Percentiles rank a stretch among this genome's conserved stretches.
Conservation (phyloP, 139 green algal genomes). For the Chlamydomonas eustigma region DNA sequence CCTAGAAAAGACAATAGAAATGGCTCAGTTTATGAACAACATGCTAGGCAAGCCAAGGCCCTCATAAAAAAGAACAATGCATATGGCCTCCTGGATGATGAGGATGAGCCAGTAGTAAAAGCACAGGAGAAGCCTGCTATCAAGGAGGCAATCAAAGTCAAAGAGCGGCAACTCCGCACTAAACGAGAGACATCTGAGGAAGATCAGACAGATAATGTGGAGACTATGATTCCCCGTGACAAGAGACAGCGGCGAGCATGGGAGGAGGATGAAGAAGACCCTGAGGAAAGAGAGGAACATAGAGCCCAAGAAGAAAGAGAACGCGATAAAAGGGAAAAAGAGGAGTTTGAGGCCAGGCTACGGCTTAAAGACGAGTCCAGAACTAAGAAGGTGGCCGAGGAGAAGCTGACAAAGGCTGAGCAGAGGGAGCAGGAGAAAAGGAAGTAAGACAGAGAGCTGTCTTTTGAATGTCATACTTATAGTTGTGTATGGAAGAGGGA, state of each 20-base stretch:
- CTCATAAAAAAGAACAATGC: conserved; percentile 40
- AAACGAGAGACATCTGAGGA: conserved; percentile 11
- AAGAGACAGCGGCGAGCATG: conserved; percentile 45
- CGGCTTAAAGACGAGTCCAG: conserved; percentile 29
- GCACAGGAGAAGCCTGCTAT: neutral
- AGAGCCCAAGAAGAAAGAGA: conserved; percentile 42
- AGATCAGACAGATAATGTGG: conserved; percentile 14
- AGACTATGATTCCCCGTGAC: neutral
- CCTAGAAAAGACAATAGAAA: conserved; percentile 17
- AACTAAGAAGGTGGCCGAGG: conserved; percentile 48
- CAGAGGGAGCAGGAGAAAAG: conserved; percentile 32
- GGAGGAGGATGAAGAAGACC: conserved; percentile 65
- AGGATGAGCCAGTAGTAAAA: conserved; percentile 5
- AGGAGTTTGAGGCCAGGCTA: conserved; percentile 81
- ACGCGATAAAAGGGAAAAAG: conserved; percentile 57
- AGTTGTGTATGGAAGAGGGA: too few relatives aligned
- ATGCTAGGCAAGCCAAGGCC: conserved; percentile 36
- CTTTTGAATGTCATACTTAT: too few relatives aligned
- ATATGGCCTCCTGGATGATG: conserved; percentile 21
- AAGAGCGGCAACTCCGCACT: conserved; percentile 5
- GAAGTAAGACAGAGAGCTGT: too few relatives aligned
- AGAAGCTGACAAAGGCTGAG: conserved; percentile 22
- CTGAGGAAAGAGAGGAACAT: conserved; percentile 17
- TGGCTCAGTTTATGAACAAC: conserved; percentile 10
- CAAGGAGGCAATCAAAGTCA: neutral